Percentiles rank a stretch among this genome's conserved stretches.
Evolutionary conservation across 257 asterid genomes (phyloP).

Genomic region (Solanum rostratum): DNA sequence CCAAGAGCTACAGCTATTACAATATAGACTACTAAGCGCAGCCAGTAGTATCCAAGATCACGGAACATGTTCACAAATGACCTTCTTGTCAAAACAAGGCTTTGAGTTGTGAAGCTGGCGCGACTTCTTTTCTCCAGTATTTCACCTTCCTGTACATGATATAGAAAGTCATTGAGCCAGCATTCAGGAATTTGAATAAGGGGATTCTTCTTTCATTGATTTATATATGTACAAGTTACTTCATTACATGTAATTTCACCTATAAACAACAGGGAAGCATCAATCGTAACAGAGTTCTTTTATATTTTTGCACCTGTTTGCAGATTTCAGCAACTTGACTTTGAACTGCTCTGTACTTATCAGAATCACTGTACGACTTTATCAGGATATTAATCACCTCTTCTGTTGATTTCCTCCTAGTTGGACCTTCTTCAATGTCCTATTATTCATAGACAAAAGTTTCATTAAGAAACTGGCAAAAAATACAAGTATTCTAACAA

Average conservation of each 20-base stretch:
- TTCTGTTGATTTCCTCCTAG: conserved; percentile 13
- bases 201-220: not conserved
- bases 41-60: conserved; percentile 58
- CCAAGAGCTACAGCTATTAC: conserved; percentile 36
- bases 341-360: conserved; percentile 12
- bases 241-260: not conserved
- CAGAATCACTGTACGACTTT: conserved; percentile 27
- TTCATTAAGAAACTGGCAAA: not conserved
- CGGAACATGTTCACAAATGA: conserved; percentile 52
- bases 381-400: conserved; percentile 28
- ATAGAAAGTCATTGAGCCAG: not conserved
- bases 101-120: conserved; percentile 20
- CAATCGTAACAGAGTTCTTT: not conserved
- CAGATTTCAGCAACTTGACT: conserved; percentile 12
- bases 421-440: conserved; percentile 37
- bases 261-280: not conserved
- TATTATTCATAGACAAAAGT: not conserved
- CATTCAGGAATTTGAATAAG: not conserved
- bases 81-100: conserved; percentile 35
- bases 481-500: not conserved
- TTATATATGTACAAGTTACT: not conserved
- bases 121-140: conserved; percentile 16
- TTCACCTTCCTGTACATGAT: conserved; percentile 14
- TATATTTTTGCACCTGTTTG: conserved; percentile 11
- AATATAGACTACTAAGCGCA: conserved; percentile 39